A percentile compares a stretch with the other conserved stretches of the same genome.
These are phyloP conservation scores for Lecanicillium sp. DNA, from an alignment of 2,329 filamentous ascomycete genomes.

Conservation along the genomic window DNA sequence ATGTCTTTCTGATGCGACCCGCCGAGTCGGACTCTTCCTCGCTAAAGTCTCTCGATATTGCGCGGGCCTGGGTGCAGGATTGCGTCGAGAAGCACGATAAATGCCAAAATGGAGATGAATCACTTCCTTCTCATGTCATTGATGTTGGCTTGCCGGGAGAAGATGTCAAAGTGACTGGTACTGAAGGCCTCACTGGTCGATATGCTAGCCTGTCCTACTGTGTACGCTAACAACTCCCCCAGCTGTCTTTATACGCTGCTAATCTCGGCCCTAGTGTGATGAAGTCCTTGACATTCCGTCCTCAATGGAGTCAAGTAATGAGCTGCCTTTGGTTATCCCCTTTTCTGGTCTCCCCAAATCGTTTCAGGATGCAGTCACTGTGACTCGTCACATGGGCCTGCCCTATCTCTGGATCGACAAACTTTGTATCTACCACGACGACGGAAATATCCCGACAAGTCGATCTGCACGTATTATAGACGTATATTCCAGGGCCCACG, in stretches of 20 bases:
- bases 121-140: not conserved
- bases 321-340: not conserved
- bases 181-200: not conserved
- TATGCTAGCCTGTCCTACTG: constrained; percentile 4
- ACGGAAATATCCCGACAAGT: not conserved
- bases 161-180: not conserved
- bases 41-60: too few relatives aligned
- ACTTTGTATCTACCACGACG: constrained; percentile 3
- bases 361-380: not conserved
- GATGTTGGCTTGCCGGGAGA: too few relatives aligned
- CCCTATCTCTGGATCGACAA: constrained; percentile 4
- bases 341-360: not conserved
- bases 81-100: not conserved
- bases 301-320: not conserved
- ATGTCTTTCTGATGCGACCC: too few relatives aligned
- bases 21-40: not conserved
- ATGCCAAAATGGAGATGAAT: not conserved
- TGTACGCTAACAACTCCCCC: not conserved
- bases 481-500: constrained; percentile 1
- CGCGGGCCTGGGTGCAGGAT: too few relatives aligned
- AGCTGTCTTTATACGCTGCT: too few relatives aligned
- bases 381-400: not conserved
- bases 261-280: too few relatives aligned
- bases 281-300: too few relatives aligned
- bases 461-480: not conserved